Conservation (phyloP, 441 rosid species). For the Omphalea diandra region DNA sequence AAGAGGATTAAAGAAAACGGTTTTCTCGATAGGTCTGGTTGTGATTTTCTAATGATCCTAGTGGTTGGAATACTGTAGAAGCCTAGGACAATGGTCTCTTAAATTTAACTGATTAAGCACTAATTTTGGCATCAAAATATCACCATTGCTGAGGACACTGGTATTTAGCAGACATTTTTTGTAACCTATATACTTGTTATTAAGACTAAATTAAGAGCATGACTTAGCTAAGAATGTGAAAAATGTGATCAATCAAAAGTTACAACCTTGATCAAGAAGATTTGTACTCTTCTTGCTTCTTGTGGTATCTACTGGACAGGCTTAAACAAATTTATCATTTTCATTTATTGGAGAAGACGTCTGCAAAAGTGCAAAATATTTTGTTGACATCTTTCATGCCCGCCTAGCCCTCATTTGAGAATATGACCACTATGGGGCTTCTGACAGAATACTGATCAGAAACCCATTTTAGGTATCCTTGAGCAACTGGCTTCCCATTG, state of each 20-base stretch:
- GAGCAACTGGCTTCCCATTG: constrained; percentile 11
- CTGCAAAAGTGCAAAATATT: not conserved
- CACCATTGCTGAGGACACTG: too few relatives aligned
- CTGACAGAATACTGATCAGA: constrained; percentile 21
- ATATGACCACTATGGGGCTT: constrained; percentile 22
- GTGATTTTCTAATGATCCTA: not conserved
- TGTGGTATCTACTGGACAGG: not conserved
- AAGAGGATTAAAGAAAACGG: not conserved
- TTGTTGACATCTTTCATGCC: not conserved
- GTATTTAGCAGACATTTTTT: not conserved
- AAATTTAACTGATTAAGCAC: too few relatives aligned
- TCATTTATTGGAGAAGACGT: too few relatives aligned
- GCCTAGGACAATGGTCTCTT: not conserved
- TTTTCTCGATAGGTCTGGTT: not conserved
- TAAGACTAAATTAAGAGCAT: not conserved
- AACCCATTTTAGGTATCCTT: constrained; percentile 25
- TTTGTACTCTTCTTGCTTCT: not conserved
- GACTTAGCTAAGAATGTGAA: not conserved
- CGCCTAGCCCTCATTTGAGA: constrained; percentile 12
- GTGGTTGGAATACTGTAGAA: not conserved
- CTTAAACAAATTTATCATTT: too few relatives aligned
- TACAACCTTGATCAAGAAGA: not conserved
- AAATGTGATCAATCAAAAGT: not conserved
- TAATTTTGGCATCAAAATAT: too few relatives aligned
- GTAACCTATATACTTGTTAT: not conserved